Evolutionary conservation across 2,329 filamentous ascomycete species (phyloP).

Genomic region (Ascochyta fabae): DNA sequence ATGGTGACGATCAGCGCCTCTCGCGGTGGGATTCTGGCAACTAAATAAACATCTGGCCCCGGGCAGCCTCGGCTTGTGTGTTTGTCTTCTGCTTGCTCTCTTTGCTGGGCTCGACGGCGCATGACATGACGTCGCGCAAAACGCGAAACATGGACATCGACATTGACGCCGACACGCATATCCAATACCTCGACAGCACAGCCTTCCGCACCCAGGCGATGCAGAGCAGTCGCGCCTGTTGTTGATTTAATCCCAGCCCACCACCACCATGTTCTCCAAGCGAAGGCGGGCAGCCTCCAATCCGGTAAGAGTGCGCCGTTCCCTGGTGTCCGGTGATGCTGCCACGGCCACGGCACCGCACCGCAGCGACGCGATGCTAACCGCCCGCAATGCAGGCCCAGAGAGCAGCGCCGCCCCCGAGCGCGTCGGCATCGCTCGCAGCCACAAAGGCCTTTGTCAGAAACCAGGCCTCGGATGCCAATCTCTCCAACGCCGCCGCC

Average conservation of each 20-base stretch:
- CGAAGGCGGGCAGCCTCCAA: constrained; percentile 43
- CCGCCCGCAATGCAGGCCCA: constrained; percentile 38
- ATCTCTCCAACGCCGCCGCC: constrained; percentile 83
- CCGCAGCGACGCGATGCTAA: constrained; percentile 26
- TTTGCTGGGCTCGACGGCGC: constrained; percentile 6
- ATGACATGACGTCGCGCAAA: constrained; percentile 26
- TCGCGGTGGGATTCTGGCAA: constrained; percentile 12
- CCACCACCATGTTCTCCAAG: constrained; percentile 39
- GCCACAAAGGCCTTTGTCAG: constrained; percentile 82
- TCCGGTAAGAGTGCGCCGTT: constrained; percentile 31
- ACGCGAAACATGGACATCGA: background rate
- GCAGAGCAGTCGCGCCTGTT: constrained; percentile 31
- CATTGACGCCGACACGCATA: background rate
- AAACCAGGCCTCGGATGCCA: constrained; percentile 66
- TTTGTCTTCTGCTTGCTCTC: background rate
- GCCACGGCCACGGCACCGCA: background rate
- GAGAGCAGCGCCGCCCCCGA: constrained; percentile 58
- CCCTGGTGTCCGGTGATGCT: constrained; percentile 6
- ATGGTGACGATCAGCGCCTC: constrained; percentile 13
- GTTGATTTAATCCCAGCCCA: constrained; percentile 28
- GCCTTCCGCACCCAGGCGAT: constrained; percentile 25
- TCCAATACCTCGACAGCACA: constrained; percentile 5
- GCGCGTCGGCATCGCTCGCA: constrained; percentile 77
- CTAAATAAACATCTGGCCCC: constrained; percentile 9
- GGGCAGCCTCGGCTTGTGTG: constrained; percentile 4